phyloP scores from a whole-genome alignment of 2,329 filamentous ascomycete species.

The Nothophoma quercina region DNA sequence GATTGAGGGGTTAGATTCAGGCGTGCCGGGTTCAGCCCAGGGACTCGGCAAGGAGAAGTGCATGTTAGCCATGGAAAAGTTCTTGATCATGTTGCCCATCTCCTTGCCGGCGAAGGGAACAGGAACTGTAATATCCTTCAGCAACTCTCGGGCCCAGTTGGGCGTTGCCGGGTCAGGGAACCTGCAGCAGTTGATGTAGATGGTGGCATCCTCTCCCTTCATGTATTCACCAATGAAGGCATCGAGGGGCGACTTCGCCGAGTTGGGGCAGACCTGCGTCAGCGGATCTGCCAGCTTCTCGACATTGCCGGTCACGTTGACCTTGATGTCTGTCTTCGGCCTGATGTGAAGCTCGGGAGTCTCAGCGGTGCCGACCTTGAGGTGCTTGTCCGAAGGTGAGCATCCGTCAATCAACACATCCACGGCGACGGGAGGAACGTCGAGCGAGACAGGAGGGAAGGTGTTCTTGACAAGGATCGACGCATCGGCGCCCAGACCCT shows the following conservation, averaged over 20 bases:
- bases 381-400: conserved; percentile 71
- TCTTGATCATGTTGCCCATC: conserved; percentile 83
- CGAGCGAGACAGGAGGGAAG: conserved; percentile 80
- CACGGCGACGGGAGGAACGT: conserved; percentile 81
- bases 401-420: conserved; percentile 87
- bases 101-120: conserved; percentile 83
- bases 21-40: conserved; percentile 75
- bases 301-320: conserved; percentile 76
- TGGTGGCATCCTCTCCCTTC: conserved; percentile 76
- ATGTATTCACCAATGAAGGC: conserved; percentile 81
- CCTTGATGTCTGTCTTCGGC: conserved; percentile 71
- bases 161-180: conserved; percentile 73
- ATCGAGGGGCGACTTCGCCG: conserved; percentile 83
- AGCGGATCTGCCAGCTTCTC: conserved; percentile 76
- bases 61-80: conserved; percentile 85
- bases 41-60: conserved; percentile 86
- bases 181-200: conserved; percentile 83
- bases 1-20: conserved; percentile 77
- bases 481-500: conserved; percentile 81
- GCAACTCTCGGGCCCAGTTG: conserved; percentile 79
- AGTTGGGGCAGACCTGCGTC: conserved; percentile 76
- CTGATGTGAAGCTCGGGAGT: conserved; percentile 72
- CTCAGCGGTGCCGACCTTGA: conserved; percentile 78
- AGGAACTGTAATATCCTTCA: conserved; percentile 83
- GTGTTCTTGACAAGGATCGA: conserved; percentile 75